Conservation (phyloP, 768 basidiomycete genomes). For the Pleurotus salmoneostramineus region DNA sequence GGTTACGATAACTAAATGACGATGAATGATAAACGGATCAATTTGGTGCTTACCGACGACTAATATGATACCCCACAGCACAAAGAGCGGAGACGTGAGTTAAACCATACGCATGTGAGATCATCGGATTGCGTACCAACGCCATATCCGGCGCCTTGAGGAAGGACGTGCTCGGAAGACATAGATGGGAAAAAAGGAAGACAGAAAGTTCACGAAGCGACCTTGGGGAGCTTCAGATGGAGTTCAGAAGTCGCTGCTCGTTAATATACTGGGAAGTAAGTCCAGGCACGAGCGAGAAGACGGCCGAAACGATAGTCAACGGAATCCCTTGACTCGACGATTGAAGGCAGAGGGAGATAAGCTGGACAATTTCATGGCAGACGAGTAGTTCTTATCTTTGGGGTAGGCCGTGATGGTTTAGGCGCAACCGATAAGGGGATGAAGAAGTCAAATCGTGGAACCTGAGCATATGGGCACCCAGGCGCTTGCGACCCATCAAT, state of each 20-base stretch:
- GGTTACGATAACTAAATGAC: neutral
- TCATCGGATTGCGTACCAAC: conserved; percentile 11
- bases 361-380: neutral
- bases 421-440: neutral
- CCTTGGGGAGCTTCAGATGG: neutral
- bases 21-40: neutral
- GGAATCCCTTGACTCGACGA: neutral
- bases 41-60: conserved; percentile 8
- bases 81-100: neutral
- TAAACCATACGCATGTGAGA: neutral
- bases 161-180: conserved; percentile 40
- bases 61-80: neutral
- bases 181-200: conserved; percentile 1
- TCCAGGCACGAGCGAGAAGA: neutral
- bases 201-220: neutral
- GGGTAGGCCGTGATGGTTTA: neutral
- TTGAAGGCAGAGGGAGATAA: neutral
- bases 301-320: neutral
- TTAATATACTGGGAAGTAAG: neutral
- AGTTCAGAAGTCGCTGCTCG: neutral
- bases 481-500: neutral
- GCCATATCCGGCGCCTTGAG: conserved; percentile 84
- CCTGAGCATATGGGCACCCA: neutral
- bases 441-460: neutral
- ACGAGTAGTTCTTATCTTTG: conserved; percentile 1